Percentiles rank a stretch among this genome's conserved stretches.
phyloP scores from a whole-genome alignment of 2,329 filamentous ascomycete genomes.

The Trichoderma koningii region DNA sequence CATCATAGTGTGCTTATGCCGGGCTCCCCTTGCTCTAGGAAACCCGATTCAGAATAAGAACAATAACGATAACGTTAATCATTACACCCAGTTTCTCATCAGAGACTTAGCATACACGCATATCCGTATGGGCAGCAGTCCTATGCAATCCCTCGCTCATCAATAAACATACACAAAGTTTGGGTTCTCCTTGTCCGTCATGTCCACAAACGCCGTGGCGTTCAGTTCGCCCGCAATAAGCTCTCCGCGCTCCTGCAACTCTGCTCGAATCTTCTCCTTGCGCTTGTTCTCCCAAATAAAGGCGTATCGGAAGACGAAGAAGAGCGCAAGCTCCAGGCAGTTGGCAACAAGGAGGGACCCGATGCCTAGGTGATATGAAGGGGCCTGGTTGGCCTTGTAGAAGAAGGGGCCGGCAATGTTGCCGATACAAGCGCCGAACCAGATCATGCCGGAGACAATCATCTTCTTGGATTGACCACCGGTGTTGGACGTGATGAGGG shows the following conservation, averaged over 20 bases:
- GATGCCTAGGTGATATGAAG: conserved; percentile 45
- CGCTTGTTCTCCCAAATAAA: conserved; percentile 45
- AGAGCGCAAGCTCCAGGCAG: conserved; percentile 43
- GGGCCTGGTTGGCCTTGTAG: conserved; percentile 57
- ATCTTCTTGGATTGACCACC: conserved; percentile 65
- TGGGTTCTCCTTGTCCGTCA: conserved; percentile 48
- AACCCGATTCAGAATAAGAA: not conserved
- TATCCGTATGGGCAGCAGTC: not conserved
- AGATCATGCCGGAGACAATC: conserved; percentile 62
- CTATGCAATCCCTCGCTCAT: conserved; percentile 28
- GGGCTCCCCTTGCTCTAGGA: not conserved
- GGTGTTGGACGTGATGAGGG: conserved; percentile 52
- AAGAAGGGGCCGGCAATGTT: conserved; percentile 66
- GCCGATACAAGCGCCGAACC: conserved; percentile 61
- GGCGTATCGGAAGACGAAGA: conserved; percentile 44
- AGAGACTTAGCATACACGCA: not conserved
- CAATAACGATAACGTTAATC: not conserved
- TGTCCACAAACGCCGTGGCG: conserved; percentile 44
- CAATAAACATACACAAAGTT: conserved; percentile 46
- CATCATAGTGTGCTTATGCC: not conserved
- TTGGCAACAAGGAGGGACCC: conserved; percentile 47
- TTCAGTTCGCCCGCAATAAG: conserved; percentile 38
- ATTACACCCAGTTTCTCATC: not conserved
- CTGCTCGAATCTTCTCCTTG: conserved; percentile 42
- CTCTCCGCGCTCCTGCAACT: conserved; percentile 34